Evolutionary conservation across 2,329 filamentous ascomycete species (phyloP).

Genomic region (Thelonectria blattea): DNA sequence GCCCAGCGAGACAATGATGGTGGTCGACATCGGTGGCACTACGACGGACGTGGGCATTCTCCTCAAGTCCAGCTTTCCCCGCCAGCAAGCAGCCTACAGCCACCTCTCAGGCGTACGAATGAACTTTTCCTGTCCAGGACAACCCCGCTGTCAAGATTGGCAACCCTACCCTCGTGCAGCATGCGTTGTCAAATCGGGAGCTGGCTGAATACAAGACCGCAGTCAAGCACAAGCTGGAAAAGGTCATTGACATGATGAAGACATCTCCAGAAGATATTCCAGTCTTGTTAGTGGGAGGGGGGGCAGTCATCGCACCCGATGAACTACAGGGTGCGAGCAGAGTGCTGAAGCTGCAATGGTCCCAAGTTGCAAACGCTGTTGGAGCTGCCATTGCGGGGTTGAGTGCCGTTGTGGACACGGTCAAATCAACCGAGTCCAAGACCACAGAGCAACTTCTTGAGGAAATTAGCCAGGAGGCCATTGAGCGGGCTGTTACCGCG

Average conservation of each 20-base stretch:
- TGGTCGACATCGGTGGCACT: slow-evolving; percentile 71
- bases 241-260: slow-evolving; percentile 66
- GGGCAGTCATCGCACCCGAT: slow-evolving; percentile 63
- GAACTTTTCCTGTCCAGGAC: slow-evolving; percentile 57
- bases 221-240: slow-evolving; percentile 60
- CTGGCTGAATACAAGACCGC: slow-evolving; percentile 46
- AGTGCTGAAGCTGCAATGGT: slow-evolving; percentile 62
- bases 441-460: slow-evolving; percentile 46
- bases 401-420: slow-evolving; percentile 58
- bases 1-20: slow-evolving; percentile 55
- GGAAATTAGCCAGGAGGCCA: slow-evolving; percentile 48
- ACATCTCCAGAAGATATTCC: slow-evolving; percentile 64
- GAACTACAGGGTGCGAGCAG: slow-evolving; percentile 60
- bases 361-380: slow-evolving; percentile 68
- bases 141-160: slow-evolving; percentile 49
- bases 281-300: slow-evolving; percentile 68
- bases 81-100: slow-evolving; percentile 67
- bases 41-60: slow-evolving; percentile 69
- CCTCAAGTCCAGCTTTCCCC: slow-evolving; percentile 66
- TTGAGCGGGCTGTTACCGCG: slow-evolving; percentile 51
- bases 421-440: slow-evolving; percentile 54
- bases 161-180: slow-evolving; percentile 44
- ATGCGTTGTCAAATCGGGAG: slow-evolving; percentile 40
- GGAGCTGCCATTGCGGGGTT: slow-evolving; percentile 68
- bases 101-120: slow-evolving; percentile 67